Evolutionary conservation across 1,139 yeast species (phyloP), one percentile per base, ranked within the genome.

Genomic region (Suhomyces atakaporum): DNA sequence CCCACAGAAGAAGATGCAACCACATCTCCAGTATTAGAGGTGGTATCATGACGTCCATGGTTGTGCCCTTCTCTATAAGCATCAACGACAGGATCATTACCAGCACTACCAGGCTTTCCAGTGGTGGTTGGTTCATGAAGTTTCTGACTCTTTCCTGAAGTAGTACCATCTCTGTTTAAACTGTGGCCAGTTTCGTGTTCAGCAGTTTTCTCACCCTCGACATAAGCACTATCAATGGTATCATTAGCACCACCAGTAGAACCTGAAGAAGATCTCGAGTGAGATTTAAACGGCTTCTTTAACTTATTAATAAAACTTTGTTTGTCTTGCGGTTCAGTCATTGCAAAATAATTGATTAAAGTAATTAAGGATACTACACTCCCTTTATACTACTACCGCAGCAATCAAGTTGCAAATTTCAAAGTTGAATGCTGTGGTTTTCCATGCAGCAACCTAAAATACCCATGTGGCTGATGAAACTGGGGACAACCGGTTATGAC

Each of bases 281-380:
- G 57, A 16, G 59, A 51, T 31, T 43, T 51, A 51, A 63, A 57
- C 14, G 66, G 58, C 33, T 64, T 53, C 47, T 56, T 54, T 39
- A 66, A 42, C 43, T 65, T 56, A 31, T 46, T 42, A 32, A 63
- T 43, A 40, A 62, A 49, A 36, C 57, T 47, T 12, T 42, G 43
- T 31, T 55, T 55, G 25, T 53, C 20, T 18, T 18, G 20, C 8
- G 5, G 58, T 36, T 35, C 34, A 26, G 46, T 39, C 49, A 43
- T 38, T 29, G 25, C 27, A 9, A 7, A 12, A 9, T 5, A 11
- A 18, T 7, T 16, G 16, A 23, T 20, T 25, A 16, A 8, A 6
- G 15, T 15, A 10, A 12, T 5, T 8, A 19, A 10, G 32, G n/a
- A n/a, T 4, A 9, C 8, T n/a, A 5, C 22, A 20, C 28, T 19